Base-by-base conservation (phyloP, 2,329 filamentous ascomycete species). In the Talaromyces sp. region DNA sequence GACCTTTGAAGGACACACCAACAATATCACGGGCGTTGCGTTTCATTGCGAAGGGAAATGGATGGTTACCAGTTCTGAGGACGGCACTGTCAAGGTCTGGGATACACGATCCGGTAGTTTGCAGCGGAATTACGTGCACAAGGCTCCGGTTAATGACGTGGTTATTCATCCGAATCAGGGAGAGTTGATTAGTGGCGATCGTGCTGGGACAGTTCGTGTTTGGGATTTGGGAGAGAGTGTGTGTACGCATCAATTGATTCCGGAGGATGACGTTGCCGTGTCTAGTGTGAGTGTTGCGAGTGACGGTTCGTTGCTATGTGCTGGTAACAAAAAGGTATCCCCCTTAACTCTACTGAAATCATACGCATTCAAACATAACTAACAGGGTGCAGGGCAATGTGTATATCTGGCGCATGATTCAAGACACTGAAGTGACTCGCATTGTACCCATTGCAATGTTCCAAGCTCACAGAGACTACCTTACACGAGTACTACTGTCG, bases 141-240 rank as follows among this genome's bases (percentile, higher is more conserved):
- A 88, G 55, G 87, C 86, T 35, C 86, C 94, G 0, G 94, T 93
- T 54, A 99, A 97, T 69, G 94, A 99, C 73, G 94, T 99, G 8
- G 94, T 97, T n/a, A 99, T 99, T 58, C 94, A 99, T 73, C 94
- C 94, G 0, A 99, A 99, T 70, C 94, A 99, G 77, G 94, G 93
- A 60, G 94, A 99, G 78, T 88, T 99, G 61, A 96, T 99, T 69
- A 96, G 90, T 72, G 97, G 93, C 72, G 94, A 99, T 72, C 86
- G 93, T 35, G 87, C 89, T 50, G 94, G 94, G 50, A 96, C 91
- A 72, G 91, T 99, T 60, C 82, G 93, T 40, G 89, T 99, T 62
- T 99, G 94, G 94, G 94, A 99, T 69, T 76, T 99, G 58, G 91
- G 91, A 8, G 92, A 97, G 81, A 97, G 97, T 71, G 95, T 91